These are phyloP conservation scores for Trichoderma harzianum DNA, from an alignment of 2,329 filamentous ascomycete species.

Conservation along the genomic window DNA sequence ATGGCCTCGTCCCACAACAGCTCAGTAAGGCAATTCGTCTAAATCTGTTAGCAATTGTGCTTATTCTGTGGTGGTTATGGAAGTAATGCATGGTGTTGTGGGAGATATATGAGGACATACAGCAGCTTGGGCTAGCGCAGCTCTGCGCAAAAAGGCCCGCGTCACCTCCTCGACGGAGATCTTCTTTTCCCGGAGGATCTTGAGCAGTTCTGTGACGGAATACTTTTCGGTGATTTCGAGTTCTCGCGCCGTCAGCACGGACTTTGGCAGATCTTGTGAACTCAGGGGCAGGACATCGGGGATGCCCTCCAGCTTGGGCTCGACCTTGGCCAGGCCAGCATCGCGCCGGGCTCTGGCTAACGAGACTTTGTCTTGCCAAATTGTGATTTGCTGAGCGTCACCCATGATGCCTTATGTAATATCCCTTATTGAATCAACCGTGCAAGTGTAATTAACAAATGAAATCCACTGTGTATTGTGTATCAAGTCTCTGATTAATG, in stretches of 20 bases:
- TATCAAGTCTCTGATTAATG: background rate
- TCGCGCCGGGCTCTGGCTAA: background rate
- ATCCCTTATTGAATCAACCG: background rate
- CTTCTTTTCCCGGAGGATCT: conserved; percentile 1
- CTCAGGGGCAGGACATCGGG: conserved; percentile 7
- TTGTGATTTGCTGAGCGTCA: background rate
- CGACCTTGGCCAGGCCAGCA: conserved; percentile 1
- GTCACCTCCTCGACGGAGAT: conserved; percentile 28
- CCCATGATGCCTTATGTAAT: background rate
- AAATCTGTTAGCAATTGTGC: background rate
- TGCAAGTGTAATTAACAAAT: background rate
- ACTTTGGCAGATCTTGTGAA: conserved; percentile 10
- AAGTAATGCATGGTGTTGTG: background rate
- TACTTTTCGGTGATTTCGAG: conserved; percentile 12
- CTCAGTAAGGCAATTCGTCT: conserved; percentile 35
- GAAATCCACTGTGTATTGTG: background rate
- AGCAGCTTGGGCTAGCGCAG: conserved; percentile 28
- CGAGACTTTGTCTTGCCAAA: background rate
- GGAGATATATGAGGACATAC: conserved; percentile 16
- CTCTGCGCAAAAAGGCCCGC: conserved; percentile 26
- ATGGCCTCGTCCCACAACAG: conserved; percentile 37
- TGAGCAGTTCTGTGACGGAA: conserved; percentile 2
- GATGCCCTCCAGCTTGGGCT: conserved; percentile 10
- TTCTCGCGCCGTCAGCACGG: conserved; percentile 3
- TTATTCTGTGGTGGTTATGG: background rate